Evolutionary conservation across 2,329 filamentous ascomycete species (phyloP).

Genomic region (Penicillium glabrum): DNA sequence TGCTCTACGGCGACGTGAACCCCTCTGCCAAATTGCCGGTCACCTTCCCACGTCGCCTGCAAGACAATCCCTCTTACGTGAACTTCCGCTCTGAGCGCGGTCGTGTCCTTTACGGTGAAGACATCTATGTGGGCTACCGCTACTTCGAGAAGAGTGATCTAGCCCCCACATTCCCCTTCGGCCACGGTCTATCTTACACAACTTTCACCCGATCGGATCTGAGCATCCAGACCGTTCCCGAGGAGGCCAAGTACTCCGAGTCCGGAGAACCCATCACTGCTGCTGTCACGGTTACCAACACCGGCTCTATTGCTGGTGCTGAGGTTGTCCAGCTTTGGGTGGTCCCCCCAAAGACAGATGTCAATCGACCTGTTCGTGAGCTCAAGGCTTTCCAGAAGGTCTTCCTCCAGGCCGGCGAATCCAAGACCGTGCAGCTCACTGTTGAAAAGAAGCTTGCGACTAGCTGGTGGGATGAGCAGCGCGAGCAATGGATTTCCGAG

Average conservation of each 20-base stretch:
- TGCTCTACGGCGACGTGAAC: slow-evolving; percentile 72
- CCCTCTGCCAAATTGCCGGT: slow-evolving; percentile 68
- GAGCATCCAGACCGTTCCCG: slow-evolving; percentile 24
- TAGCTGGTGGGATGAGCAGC: slow-evolving; percentile 69
- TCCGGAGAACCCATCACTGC: slow-evolving; percentile 48
- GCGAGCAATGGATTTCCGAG: slow-evolving; percentile 65
- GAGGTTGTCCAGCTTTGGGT: slow-evolving; percentile 60
- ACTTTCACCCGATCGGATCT: slow-evolving; percentile 61
- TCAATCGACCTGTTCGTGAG: slow-evolving; percentile 61
- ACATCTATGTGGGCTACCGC: slow-evolving; percentile 77
- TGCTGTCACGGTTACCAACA: slow-evolving; percentile 53
- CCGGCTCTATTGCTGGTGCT: slow-evolving; percentile 52
- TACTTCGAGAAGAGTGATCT: slow-evolving; percentile 73
- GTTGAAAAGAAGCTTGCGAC: slow-evolving; percentile 64
- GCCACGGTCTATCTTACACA: slow-evolving; percentile 77
- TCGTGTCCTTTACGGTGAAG: slow-evolving; percentile 74
- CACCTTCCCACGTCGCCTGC: slow-evolving; percentile 65
- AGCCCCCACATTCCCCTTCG: slow-evolving; percentile 71
- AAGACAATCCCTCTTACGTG: slow-evolving; percentile 73
- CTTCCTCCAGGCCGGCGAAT: slow-evolving; percentile 60
- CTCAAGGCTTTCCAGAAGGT: slow-evolving; percentile 68
- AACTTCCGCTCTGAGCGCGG: slow-evolving; percentile 72
- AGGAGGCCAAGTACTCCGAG: slow-evolving; percentile 40
- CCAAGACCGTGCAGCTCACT: slow-evolving; percentile 56
- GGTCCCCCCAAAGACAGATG: slow-evolving; percentile 45